phyloP scores from a whole-genome alignment of 192 early-diverging fungal genomes.

The Chytriomyces sp. region DNA sequence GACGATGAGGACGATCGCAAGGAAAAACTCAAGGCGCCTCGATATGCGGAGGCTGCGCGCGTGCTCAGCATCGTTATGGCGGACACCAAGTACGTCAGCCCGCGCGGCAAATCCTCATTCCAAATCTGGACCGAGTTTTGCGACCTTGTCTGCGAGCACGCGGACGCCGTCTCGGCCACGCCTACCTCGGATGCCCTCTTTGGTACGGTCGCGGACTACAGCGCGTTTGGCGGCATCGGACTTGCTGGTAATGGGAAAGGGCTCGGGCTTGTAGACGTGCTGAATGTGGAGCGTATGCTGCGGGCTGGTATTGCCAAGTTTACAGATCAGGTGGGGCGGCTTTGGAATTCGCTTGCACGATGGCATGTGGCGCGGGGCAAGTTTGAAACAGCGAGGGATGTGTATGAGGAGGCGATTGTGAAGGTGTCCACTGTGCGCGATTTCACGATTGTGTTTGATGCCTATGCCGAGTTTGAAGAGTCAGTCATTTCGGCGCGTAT shows the following conservation, averaged over 20 bases:
- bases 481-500: constrained; percentile 72
- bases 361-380: constrained; percentile 76
- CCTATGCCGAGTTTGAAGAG: constrained; percentile 93
- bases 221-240: constrained; percentile 19
- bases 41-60: constrained; percentile 78
- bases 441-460: constrained; percentile 95
- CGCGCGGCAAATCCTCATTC: constrained; percentile 59
- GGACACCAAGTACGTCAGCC: constrained; percentile 67
- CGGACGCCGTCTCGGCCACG: constrained; percentile 57
- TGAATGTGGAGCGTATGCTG: constrained; percentile 81
- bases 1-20: neutral
- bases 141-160: constrained; percentile 75
- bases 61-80: constrained; percentile 74
- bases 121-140: constrained; percentile 87
- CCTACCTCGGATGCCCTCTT: constrained; percentile 47
- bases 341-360: constrained; percentile 84
- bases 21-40: constrained; percentile 33
- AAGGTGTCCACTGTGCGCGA: constrained; percentile 83
- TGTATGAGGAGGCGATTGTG: constrained; percentile 89
- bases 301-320: constrained; percentile 82
- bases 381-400: constrained; percentile 87
- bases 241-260: constrained; percentile 12
- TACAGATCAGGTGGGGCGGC: constrained; percentile 81
- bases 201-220: constrained; percentile 21
- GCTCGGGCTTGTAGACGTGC: constrained; percentile 45